phyloP scores from a whole-genome alignment of 192 early-diverging fungal genomes.

The Podila horticola region DNA sequence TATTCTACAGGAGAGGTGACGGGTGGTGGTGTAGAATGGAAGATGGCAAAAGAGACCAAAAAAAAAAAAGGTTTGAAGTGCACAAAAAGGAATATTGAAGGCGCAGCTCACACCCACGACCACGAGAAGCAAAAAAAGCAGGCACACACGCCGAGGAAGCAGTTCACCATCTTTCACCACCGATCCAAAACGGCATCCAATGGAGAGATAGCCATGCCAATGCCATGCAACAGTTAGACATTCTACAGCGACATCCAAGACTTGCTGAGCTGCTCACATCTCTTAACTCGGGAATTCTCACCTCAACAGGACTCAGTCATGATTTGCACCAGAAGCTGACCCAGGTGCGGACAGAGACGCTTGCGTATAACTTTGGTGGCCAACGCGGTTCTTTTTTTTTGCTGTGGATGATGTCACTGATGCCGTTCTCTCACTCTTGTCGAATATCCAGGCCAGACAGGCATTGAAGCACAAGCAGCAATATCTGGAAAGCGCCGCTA shows the following conservation, averaged over 20 bases:
- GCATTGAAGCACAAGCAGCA: slow-evolving; percentile 21
- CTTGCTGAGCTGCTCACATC: slow-evolving; percentile 17
- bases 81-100: not conserved
- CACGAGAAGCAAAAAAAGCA: no score
- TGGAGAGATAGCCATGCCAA: slow-evolving; percentile 13
- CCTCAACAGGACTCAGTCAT: slow-evolving; percentile 27
- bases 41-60: not conserved
- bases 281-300: slow-evolving; percentile 23
- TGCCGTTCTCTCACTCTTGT: not conserved
- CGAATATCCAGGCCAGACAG: slow-evolving; percentile 16
- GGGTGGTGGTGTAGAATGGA: not conserved
- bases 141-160: not conserved
- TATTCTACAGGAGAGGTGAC: not conserved
- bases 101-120: not conserved
- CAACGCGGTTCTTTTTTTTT: no score
- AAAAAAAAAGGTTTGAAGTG: not conserved
- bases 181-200: not conserved
- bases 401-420: no score
- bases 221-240: slow-evolving; percentile 13
- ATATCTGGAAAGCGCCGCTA: slow-evolving; percentile 24
- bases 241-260: slow-evolving; percentile 10
- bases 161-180: not conserved
- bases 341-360: slow-evolving; percentile 12
- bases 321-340: slow-evolving; percentile 16
- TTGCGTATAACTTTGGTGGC: not conserved